Evolutionary conservation across 108 stramenopile genomes (phyloP).

Genomic region (Cylindrotheca closterium): DNA sequence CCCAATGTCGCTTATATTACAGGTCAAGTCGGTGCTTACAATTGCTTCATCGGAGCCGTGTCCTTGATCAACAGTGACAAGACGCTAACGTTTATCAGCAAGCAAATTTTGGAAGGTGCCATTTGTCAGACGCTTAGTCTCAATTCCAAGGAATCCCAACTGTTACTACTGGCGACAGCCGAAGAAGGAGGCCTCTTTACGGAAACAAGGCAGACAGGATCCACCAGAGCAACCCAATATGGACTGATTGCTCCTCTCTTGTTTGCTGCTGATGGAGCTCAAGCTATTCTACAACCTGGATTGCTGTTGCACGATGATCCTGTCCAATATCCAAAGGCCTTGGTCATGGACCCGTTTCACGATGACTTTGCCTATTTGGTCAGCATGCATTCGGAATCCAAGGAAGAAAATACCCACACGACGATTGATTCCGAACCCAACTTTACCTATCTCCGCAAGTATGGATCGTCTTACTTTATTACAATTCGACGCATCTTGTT

Average conservation of each 20-base stretch:
- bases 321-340: constrained; percentile 10
- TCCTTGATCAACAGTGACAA: not conserved
- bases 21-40: constrained; percentile 28
- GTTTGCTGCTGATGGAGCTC: constrained; percentile 11
- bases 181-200: constrained; percentile 36
- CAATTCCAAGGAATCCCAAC: not conserved
- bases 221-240: constrained; percentile 24
- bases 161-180: constrained; percentile 13
- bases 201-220: constrained; percentile 16
- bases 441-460: not conserved
- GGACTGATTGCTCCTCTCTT: constrained; percentile 15
- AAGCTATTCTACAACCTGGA: not conserved
- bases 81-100: constrained; percentile 19
- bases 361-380: constrained; percentile 9
- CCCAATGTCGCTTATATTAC: constrained; percentile 19
- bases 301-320: constrained; percentile 14
- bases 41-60: constrained; percentile 26
- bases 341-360: constrained; percentile 1
- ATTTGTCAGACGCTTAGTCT: constrained; percentile 26
- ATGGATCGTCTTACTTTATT: constrained; percentile 21
- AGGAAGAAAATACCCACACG: not conserved
- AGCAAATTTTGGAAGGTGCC: constrained; percentile 22
- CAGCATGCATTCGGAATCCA: constrained; percentile 8
- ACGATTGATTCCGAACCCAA: not conserved
- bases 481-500: constrained; percentile 14